Evolutionary conservation across 2,329 filamentous ascomycete genomes (phyloP).

Genomic region (Fusarium musae): DNA sequence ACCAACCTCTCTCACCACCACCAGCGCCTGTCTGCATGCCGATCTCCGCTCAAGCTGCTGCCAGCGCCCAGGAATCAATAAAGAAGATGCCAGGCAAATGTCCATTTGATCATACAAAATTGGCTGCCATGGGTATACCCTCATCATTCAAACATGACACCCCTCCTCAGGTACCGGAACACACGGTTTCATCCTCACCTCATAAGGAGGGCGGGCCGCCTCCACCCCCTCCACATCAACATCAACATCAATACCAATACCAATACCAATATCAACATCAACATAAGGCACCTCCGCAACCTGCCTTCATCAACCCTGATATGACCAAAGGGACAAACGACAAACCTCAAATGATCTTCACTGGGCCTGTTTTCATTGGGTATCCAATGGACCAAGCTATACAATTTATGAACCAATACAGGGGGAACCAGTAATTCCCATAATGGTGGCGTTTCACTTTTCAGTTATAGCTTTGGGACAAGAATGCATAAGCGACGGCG

Average conservation of each 20-base stretch:
- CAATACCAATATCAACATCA: slow-evolving; percentile 9
- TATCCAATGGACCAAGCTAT: slow-evolving; percentile 88
- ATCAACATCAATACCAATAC: slow-evolving; percentile 20
- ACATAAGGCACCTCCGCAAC: slow-evolving; percentile 49
- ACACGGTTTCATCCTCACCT: slow-evolving; percentile 31
- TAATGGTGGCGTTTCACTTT: slow-evolving; percentile 23
- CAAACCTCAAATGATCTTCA: slow-evolving; percentile 82
- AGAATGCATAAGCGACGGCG: slow-evolving; percentile 48
- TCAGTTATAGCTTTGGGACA: slow-evolving; percentile 8
- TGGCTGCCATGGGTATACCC: slow-evolving; percentile 49
- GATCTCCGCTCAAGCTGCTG: slow-evolving; percentile 45
- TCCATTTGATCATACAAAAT: slow-evolving; percentile 66
- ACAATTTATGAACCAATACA: slow-evolving; percentile 74
- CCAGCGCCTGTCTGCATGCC: slow-evolving; percentile 67
- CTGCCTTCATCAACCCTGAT: slow-evolving; percentile 64
- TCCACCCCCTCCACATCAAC: slow-evolving; percentile 9
- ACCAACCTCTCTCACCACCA: slow-evolving; percentile 64
- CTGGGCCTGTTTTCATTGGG: slow-evolving; percentile 92
- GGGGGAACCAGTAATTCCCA: slow-evolving; percentile 42
- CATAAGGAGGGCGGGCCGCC: slow-evolving; percentile 37
- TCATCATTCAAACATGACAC: slow-evolving; percentile 23
- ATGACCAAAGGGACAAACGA: slow-evolving; percentile 47
- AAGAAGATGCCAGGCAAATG: slow-evolving; percentile 60
- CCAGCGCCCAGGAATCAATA: slow-evolving; percentile 39
- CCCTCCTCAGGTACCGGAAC: slow-evolving; percentile 21